Conservation (phyloP, 805 yeast genomes). For the Saccharomyces kudriavzevii region DNA sequence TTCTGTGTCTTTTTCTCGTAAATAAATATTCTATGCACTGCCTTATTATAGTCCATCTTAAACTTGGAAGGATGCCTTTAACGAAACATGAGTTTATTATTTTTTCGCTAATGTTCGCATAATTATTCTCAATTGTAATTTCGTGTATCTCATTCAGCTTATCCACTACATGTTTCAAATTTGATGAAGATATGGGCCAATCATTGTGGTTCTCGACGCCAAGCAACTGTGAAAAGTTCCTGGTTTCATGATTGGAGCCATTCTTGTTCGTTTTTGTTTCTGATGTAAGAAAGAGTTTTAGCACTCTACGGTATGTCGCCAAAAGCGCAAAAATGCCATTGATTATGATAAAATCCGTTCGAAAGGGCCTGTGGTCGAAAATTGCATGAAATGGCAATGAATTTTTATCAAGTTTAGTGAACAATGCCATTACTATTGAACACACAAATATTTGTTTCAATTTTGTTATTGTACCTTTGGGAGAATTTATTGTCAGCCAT, state of each 20-base stretch:
- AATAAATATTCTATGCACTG: constrained; percentile 11
- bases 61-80: constrained; percentile 15
- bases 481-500: neutral
- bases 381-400: neutral
- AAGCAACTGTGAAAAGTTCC: neutral
- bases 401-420: neutral
- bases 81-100: constrained; percentile 17
- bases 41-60: constrained; percentile 26
- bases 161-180: constrained; percentile 16
- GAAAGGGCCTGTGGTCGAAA: neutral
- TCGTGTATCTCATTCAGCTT: constrained; percentile 22
- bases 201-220: constrained; percentile 2
- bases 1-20: neutral
- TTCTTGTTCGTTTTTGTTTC: neutral
- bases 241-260: neutral
- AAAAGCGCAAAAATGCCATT: neutral
- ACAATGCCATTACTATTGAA: neutral
- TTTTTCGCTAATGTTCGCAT: constrained; percentile 12
- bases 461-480: neutral
- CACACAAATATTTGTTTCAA: neutral
- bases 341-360: neutral
- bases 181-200: constrained; percentile 11
- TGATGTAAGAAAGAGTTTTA: neutral
- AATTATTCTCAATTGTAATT: constrained; percentile 8
- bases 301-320: neutral